Evolutionary conservation across 2,329 filamentous ascomycete species (phyloP), one percentile per base, ranked within the genome.

Genomic region (Cephalotrichum gorgonifer): DNA sequence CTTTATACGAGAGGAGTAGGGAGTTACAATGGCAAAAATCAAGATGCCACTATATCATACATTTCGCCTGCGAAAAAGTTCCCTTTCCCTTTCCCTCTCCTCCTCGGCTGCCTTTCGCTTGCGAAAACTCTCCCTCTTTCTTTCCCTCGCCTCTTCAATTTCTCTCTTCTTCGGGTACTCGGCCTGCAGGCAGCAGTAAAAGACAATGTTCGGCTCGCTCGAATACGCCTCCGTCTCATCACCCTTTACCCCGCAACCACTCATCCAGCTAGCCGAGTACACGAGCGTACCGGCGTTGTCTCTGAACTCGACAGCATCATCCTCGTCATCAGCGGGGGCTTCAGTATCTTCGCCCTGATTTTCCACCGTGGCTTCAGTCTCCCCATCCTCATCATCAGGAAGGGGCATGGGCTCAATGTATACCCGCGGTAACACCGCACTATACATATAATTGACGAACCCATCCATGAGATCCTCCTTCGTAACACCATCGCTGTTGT

Each of bases 401-500:
- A 38, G 20, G 5, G 44, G 17, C 9, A 8, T 7, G 4, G 45
- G 45, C 33, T 47, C 45, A 1, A 28, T 41, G n/a, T 47, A 28
- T 8, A 47, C 33, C n/a, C 22, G 14, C 33, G 45, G 45, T 25
- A 39, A 20, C 25, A 23, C 25, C 9, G 27, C 45, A 5, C 45
- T 25, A 12, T 47, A 47, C 33, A 47, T 39, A 22, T 26, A 47
- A 4, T 15, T 14, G 33, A 41, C 30, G 23, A 47, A 41, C 9
- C 22, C 45, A 9, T 42, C 35, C 12, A 47, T 17, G n/a, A 47
- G 17, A 15, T 47, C 45, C 9, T 39, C 33, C 23, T 47, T 47
- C 33, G 45, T 47, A 11, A 47, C 45, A 8, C 45, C 45, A 22
- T 41, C 45, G 14, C 28, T 8, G 33, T 47, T 47, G 14, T 47